Conservation (phyloP, 805 yeast species). For the Suhomyces pyralidae region DNA sequence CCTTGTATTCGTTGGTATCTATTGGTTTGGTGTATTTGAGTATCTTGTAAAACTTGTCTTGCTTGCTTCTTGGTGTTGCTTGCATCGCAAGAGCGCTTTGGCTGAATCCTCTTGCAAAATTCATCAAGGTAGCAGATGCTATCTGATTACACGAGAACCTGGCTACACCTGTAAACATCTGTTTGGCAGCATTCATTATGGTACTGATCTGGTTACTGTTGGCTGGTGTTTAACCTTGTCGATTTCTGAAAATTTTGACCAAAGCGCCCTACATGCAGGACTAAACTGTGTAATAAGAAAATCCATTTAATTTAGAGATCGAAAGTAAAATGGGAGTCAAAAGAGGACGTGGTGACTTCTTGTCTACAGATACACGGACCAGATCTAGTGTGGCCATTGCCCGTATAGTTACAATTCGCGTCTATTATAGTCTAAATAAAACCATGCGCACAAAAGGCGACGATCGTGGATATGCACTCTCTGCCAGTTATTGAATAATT, state of each 20-base stretch:
- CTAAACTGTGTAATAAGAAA: background rate
- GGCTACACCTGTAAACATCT: conserved; percentile 1
- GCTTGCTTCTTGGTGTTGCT: conserved; percentile 4
- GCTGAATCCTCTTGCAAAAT: conserved; percentile 1
- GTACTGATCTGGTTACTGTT: background rate
- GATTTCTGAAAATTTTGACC: conserved; percentile 3
- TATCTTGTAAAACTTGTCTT: conserved; percentile 40
- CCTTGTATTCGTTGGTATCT: conserved; percentile 32
- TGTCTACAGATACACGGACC: background rate
- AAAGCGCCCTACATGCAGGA: conserved; percentile 3
- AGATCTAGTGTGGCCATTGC: background rate
- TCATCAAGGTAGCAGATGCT: background rate
- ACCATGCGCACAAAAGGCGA: background rate
- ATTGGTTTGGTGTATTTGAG: conserved; percentile 38
- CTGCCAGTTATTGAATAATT: background rate
- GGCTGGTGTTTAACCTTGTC: background rate
- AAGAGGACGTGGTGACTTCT: background rate
- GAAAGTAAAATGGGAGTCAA: background rate
- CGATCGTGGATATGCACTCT: background rate
- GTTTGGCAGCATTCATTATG: background rate
- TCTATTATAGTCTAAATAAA: background rate
- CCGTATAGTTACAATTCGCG: background rate
- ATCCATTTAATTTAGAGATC: background rate
- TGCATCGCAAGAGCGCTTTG: background rate
- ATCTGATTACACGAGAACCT: background rate